Evolutionary conservation across 768 basidiomycete genomes (phyloP), one percentile per base, ranked within the genome.

Genomic region (Termitomyces sp.): DNA sequence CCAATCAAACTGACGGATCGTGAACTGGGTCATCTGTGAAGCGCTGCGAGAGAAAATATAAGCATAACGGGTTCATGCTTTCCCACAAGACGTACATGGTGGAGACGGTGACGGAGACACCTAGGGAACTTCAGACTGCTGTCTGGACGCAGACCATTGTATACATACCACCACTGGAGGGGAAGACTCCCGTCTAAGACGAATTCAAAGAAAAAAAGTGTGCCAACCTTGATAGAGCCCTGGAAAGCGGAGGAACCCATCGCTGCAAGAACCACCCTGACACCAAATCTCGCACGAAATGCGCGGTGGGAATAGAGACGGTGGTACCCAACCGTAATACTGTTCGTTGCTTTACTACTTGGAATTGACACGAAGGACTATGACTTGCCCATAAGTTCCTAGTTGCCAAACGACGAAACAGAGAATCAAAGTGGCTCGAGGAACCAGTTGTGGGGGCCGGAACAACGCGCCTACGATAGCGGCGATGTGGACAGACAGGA

Each of bases 291-390:
- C 5, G 88, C 88, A 19, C 77, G 76, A 66, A 88, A 90, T 2
- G 87, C 76, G 4, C 80, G 78, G 63, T 90, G 89, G 5, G 88
- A 88, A 68, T 85, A 90, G n/a, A 91, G 69, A 37, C 88, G 77
- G 64, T 90, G 88, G 65, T 90, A 90, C 1, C 88, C 88, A 60
- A 87, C 74, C 2, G 84, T 90, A 46, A 90, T 82, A 1, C 87
- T 88, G 55, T 57, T 55, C 32, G 38, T 35, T 43, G 46, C 51
- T 38, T 19, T 9, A 28, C 54, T 34, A 54, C n/a, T 22, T 40
- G 32, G 3, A 6, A 47, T 49, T 47, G 24, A 26, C 9, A 42
- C 28, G 41, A 48, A 45, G 35, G 28, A 43, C 17, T 21, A 19
- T 32, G 15, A 72, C 78, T 63, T 65, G 80, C 87, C 88, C 85